Percentiles rank a stretch among this genome's conserved stretches.
Evolutionary conservation across 169 alveolate species (phyloP).

Genomic region (Babesia ovis): DNA sequence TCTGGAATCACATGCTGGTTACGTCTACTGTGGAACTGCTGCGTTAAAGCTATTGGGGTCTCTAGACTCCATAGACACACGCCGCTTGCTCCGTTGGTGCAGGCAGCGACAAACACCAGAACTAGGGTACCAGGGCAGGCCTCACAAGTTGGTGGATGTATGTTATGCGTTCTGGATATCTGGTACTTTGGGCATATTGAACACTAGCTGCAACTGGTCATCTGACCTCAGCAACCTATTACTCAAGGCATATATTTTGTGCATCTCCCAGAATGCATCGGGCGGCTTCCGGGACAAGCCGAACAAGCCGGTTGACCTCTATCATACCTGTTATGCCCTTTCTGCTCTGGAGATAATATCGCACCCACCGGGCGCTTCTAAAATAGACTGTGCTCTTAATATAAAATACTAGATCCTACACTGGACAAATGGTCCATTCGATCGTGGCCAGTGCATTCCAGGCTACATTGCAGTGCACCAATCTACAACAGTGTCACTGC

Average conservation of each 20-base stretch:
- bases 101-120: conserved; percentile 84
- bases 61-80: conserved; percentile 83
- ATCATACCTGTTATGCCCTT: conserved; percentile 94
- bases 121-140: conserved; percentile 97
- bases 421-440: no score
- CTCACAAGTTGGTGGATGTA: conserved; percentile 94
- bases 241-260: conserved; percentile 60
- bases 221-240: conserved; percentile 39
- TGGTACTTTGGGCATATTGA: conserved; percentile 80
- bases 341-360: conserved; percentile 83
- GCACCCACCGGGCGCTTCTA: background rate
- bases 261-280: conserved; percentile 71
- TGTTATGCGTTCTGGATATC: conserved; percentile 97
- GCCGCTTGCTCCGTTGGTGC: conserved; percentile 86
- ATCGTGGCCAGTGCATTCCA: no score
- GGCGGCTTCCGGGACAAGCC: conserved; percentile 96
- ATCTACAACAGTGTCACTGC: no score
- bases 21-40: conserved; percentile 96
- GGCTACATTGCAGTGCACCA: no score
- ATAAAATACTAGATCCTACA: no score
- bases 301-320: conserved; percentile 90
- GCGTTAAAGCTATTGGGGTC: conserved; percentile 84
- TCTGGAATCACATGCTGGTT: conserved; percentile 98
- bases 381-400: conserved; percentile 5
- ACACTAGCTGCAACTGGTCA: background rate